Evolutionary conservation across 108 stramenopile species (phyloP).

Genomic region (Licmophora abbreviata): DNA sequence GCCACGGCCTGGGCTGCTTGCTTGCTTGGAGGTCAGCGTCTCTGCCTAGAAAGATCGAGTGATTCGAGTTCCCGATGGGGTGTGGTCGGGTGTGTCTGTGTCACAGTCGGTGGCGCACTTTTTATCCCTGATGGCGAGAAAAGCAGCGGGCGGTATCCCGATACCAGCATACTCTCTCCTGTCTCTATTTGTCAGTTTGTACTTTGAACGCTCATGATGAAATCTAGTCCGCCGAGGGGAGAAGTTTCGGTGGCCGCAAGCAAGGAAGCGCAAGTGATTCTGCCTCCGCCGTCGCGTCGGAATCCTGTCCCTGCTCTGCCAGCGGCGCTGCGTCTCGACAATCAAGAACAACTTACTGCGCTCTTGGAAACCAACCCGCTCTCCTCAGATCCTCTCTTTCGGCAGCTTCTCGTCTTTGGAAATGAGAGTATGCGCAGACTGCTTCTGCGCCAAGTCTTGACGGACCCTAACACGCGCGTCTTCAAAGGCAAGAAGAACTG

Average conservation of each 20-base stretch:
- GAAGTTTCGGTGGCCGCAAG: background rate
- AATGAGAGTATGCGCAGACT: slow-evolving; percentile 30
- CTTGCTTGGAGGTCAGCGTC: no score
- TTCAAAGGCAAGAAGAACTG: slow-evolving; percentile 28
- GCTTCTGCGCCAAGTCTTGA: slow-evolving; percentile 38
- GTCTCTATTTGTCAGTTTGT: no score
- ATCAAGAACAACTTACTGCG: slow-evolving; percentile 31
- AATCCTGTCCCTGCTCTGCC: slow-evolving; percentile 43
- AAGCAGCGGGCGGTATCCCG: no score
- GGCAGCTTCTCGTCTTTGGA: slow-evolving; percentile 46
- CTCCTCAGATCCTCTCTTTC: background rate
- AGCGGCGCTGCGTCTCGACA: slow-evolving; percentile 44
- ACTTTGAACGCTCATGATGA: no score
- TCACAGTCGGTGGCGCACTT: no score
- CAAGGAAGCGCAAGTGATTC: slow-evolving; percentile 29
- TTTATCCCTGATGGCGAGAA: no score
- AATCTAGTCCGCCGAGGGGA: no score
- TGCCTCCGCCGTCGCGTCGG: slow-evolving; percentile 33
- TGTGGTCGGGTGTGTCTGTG: no score
- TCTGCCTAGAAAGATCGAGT: no score
- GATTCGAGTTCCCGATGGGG: no score
- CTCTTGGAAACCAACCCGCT: slow-evolving; percentile 15
- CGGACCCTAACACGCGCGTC: slow-evolving; percentile 33
- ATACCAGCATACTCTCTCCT: no score
- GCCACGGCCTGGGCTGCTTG: no score